Conservation (phyloP, 768 basidiomycete species). For the Kwoniella sp. region DNA sequence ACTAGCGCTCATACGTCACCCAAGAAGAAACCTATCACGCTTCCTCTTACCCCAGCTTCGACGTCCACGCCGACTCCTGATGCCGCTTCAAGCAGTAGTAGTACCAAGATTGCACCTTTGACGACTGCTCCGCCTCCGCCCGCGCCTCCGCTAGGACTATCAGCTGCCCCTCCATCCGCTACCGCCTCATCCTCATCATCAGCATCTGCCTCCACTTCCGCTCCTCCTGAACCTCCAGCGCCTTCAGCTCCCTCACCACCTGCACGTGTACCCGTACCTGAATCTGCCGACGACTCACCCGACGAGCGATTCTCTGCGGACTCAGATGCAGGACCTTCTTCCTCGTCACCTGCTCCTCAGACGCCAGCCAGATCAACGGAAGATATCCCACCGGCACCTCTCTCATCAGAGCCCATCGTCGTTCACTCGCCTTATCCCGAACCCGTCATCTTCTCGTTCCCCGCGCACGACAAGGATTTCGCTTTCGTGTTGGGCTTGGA, state of each 20-base stretch:
- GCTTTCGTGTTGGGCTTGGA: slow-evolving; percentile 36
- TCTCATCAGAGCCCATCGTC: slow-evolving; percentile 40
- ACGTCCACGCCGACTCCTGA: background rate
- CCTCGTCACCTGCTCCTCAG: slow-evolving; percentile 43
- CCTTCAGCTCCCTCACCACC: slow-evolving; percentile 3
- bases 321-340: slow-evolving; percentile 48
- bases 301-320: slow-evolving; percentile 35
- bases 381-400: slow-evolving; percentile 30
- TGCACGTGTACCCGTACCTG: background rate
- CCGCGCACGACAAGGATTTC: slow-evolving; percentile 42
- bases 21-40: slow-evolving; percentile 33
- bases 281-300: slow-evolving; percentile 9
- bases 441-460: slow-evolving; percentile 39
- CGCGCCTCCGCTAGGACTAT: background rate
- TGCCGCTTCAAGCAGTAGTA: background rate
- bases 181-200: background rate
- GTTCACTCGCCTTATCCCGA: slow-evolving; percentile 48
- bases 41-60: slow-evolving; percentile 12
- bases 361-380: slow-evolving; percentile 31
- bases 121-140: slow-evolving; percentile 15
- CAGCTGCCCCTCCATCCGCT: background rate
- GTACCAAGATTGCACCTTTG: background rate
- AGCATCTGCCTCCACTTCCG: background rate
- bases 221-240: slow-evolving; percentile 1
- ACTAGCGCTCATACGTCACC: slow-evolving; percentile 41